Percentiles rank a stretch among this genome's conserved stretches.
phyloP scores from a whole-genome alignment of 768 basidiomycete genomes.

The Tulasnella sp. region DNA sequence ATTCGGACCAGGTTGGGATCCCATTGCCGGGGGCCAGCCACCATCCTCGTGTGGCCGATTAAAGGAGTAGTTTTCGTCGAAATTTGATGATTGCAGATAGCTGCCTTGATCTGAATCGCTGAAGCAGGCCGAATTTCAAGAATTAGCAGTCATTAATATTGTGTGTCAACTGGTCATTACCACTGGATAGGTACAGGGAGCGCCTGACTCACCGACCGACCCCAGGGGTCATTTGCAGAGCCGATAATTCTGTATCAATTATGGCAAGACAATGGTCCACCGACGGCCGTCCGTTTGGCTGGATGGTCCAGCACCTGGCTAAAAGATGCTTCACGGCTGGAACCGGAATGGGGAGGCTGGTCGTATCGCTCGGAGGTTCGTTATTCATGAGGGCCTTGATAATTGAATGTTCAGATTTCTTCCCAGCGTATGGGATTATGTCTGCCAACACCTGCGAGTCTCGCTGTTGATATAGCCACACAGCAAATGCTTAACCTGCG shows the following conservation, averaged over 20 bases:
- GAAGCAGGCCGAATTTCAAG: no score
- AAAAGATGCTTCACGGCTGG: neutral
- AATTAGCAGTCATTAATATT: no score
- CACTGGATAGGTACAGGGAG: no score
- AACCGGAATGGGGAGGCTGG: neutral
- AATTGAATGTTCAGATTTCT: neutral
- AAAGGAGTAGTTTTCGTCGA: no score
- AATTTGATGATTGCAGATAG: no score
- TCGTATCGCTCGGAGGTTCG: neutral
- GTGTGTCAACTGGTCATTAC: no score
- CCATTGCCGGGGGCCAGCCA: neutral
- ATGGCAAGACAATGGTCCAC: neutral
- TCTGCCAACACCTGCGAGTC: neutral
- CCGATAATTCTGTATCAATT: neutral
- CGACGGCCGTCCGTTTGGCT: neutral
- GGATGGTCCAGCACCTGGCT: neutral
- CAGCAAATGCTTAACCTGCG: neutral
- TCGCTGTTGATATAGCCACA: neutral
- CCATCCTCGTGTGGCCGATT: no score
- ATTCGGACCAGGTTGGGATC: neutral
- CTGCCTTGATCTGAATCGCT: no score
- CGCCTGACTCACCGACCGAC: neutral
- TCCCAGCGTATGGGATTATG: neutral
- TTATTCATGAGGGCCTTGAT: neutral
- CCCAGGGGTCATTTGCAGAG: neutral